These are phyloP conservation scores for Schwanniomyces etchellsii DNA, from an alignment of 1,139 yeast species.

Conservation along the genomic window DNA sequence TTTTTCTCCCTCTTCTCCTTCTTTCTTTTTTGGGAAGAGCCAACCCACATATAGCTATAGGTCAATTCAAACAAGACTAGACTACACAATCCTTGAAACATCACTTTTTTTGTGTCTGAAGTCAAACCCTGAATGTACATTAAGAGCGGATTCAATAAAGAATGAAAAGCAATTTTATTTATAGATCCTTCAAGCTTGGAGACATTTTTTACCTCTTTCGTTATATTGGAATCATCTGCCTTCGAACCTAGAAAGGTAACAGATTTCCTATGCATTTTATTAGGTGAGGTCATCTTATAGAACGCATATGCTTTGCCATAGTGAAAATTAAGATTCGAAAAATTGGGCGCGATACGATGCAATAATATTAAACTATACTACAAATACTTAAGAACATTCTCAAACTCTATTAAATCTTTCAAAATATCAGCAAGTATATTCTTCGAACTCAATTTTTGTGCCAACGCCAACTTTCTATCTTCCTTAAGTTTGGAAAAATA, in stretches of 20 bases:
- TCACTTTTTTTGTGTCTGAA: constrained; percentile 16
- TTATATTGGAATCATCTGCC: constrained; percentile 5
- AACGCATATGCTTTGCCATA: too few relatives aligned
- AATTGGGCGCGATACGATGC: too few relatives aligned
- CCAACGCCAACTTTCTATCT: constrained; percentile 48
- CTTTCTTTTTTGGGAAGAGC: constrained; percentile 14
- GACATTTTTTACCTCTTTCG: constrained; percentile 3
- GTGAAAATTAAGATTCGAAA: too few relatives aligned
- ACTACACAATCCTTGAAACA: constrained; percentile 23
- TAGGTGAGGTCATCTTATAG: not conserved
- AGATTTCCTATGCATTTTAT: not conserved
- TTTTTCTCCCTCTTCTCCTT: constrained; percentile 14
- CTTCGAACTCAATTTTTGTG: constrained; percentile 53
- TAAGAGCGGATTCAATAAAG: constrained; percentile 30
- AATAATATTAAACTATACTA: too few relatives aligned
- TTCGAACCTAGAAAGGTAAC: constrained; percentile 1
- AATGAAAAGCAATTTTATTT: constrained; percentile 45
- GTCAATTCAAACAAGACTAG: constrained; percentile 21
- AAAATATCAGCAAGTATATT: constrained; percentile 53
- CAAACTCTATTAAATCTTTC: constrained; percentile 59
- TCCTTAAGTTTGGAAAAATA: constrained; percentile 51
- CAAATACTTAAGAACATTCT: constrained; percentile 26
- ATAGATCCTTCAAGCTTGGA: constrained; percentile 18
- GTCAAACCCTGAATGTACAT: constrained; percentile 37
- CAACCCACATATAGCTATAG: constrained; percentile 22